A percentile compares a stretch with the other conserved stretches of the same genome.
These are phyloP conservation scores for Penicillium sp. DNA, from an alignment of 2,329 filamentous ascomycete genomes.

Conservation along the genomic window DNA sequence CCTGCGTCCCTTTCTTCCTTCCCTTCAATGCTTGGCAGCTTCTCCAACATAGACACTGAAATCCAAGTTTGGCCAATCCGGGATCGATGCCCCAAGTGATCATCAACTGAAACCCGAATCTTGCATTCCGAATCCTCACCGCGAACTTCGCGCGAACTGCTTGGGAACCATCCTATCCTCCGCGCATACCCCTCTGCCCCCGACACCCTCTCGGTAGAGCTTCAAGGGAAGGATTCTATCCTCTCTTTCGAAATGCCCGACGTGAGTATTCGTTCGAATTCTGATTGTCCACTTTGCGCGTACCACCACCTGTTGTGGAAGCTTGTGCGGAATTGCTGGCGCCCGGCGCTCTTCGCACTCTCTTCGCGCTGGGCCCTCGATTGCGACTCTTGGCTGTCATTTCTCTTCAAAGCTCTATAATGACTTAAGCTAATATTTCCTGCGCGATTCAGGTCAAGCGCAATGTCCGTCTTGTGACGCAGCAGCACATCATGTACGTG, in stretches of 20 bases:
- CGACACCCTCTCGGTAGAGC: background rate
- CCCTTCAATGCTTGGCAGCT: constrained; percentile 1
- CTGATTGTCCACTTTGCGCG: background rate
- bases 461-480: constrained; percentile 86
- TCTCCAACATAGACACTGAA: background rate
- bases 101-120: background rate
- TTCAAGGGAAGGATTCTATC: background rate
- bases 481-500: constrained; percentile 83
- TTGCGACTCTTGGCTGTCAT: background rate
- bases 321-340: background rate
- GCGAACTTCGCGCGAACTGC: background rate
- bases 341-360: background rate
- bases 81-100: background rate
- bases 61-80: background rate
- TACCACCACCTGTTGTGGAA: background rate
- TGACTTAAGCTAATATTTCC: constrained; percentile 17
- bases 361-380: background rate
- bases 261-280: constrained; percentile 23
- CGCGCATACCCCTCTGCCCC: constrained; percentile 3
- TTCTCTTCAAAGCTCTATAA: background rate
- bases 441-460: constrained; percentile 64
- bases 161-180: background rate
- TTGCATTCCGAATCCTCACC: background rate
- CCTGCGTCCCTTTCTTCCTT: constrained; percentile 5
- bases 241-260: constrained; percentile 32